These are phyloP conservation scores for Onygenales sp. DNA, from an alignment of 2,329 filamentous ascomycete genomes.

Conservation along the genomic window DNA sequence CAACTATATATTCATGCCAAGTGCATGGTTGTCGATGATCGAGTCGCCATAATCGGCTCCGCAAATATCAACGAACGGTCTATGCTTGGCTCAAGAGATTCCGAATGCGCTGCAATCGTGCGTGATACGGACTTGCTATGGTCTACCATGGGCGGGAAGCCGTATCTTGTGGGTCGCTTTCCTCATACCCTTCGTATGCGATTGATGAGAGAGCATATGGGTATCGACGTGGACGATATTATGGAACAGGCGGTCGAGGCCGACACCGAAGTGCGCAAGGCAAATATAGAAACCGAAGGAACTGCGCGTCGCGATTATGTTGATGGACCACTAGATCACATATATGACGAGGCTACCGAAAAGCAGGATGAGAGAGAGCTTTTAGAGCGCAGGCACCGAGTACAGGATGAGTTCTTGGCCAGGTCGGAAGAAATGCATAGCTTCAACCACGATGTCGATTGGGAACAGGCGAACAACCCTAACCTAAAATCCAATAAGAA, in stretches of 20 bases:
- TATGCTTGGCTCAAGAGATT: constrained; percentile 76
- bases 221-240: constrained; percentile 72
- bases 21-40: constrained; percentile 71
- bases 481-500: constrained; percentile 47
- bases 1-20: constrained; percentile 95
- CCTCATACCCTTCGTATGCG: constrained; percentile 73
- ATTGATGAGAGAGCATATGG: constrained; percentile 86
- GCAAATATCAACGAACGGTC: constrained; percentile 63
- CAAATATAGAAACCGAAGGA: constrained; percentile 2
- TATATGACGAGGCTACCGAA: constrained; percentile 24
- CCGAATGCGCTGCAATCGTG: constrained; percentile 78
- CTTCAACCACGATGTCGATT: constrained; percentile 67
- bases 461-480: constrained; percentile 49
- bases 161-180: constrained; percentile 64
- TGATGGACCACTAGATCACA: constrained; percentile 18
- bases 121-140: constrained; percentile 65
- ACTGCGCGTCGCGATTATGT: constrained; percentile 1
- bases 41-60: constrained; percentile 70
- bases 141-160: constrained; percentile 62
- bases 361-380: constrained; percentile 32
- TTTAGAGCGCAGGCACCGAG: constrained; percentile 32
- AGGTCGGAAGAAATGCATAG: constrained; percentile 51
- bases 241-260: constrained; percentile 66
- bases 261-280: constrained; percentile 37
- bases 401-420: constrained; percentile 48